A percentile compares a stretch with the other conserved stretches of the same genome.
Evolutionary conservation across 768 basidiomycete genomes (phyloP).

Genomic region (Lenzites betulinus): DNA sequence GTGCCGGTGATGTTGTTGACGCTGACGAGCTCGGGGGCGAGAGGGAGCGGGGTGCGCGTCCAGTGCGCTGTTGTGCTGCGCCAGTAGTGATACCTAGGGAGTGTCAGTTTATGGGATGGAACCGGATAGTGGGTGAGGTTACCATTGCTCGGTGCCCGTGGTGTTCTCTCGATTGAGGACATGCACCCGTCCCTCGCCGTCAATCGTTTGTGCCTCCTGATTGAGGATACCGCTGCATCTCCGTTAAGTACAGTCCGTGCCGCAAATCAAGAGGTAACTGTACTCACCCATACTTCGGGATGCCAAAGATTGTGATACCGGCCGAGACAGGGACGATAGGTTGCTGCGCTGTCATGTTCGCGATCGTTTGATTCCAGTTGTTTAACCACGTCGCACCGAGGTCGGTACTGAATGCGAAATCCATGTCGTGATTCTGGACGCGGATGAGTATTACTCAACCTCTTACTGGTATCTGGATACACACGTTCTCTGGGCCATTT

Average conservation of each 20-base stretch:
- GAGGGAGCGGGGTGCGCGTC: constrained; percentile 38
- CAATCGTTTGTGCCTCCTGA: constrained; percentile 37
- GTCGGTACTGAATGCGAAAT: constrained; percentile 35
- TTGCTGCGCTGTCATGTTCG: constrained; percentile 25
- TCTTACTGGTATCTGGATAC: not conserved
- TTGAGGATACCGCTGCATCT: constrained; percentile 35
- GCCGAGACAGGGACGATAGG: constrained; percentile 38
- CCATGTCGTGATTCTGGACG: constrained; percentile 40
- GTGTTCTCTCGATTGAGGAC: constrained; percentile 41
- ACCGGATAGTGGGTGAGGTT: not conserved
- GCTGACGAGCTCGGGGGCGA: constrained; percentile 26
- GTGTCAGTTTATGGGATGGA: not conserved
- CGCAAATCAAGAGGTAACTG: not conserved
- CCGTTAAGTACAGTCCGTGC: not conserved
- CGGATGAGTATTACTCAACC: not conserved
- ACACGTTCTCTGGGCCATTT: constrained; percentile 42
- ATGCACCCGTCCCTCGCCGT: constrained; percentile 33
- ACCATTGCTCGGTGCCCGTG: constrained; percentile 38
- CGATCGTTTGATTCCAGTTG: constrained; percentile 38
- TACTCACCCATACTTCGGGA: constrained; percentile 40
- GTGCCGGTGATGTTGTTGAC: constrained; percentile 39
- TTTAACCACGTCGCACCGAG: constrained; percentile 38
- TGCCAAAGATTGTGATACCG: constrained; percentile 38
- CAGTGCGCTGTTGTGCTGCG: constrained; percentile 31
- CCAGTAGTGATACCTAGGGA: constrained; percentile 33